These are phyloP conservation scores for Microsporum ferrugineum DNA, from an alignment of 2,329 filamentous ascomycete genomes.

Conservation along the genomic window DNA sequence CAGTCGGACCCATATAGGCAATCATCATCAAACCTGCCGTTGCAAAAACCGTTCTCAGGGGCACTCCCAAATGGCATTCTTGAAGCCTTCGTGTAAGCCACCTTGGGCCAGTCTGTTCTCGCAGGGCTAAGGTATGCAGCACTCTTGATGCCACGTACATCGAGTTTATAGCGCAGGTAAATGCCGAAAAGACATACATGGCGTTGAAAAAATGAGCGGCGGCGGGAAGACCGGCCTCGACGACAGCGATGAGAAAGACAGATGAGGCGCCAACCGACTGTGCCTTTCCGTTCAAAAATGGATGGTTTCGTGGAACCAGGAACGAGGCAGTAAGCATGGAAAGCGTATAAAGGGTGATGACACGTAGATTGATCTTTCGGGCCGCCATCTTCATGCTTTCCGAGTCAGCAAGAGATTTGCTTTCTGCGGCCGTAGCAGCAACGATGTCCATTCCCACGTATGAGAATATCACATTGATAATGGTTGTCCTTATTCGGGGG, in stretches of 20 bases:
- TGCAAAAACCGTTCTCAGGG: slow-evolving; percentile 31
- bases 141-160: slow-evolving; percentile 35
- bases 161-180: slow-evolving; percentile 33
- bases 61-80: slow-evolving; percentile 30
- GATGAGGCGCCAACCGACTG: slow-evolving; percentile 28
- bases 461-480: slow-evolving; percentile 34
- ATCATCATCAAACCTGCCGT: slow-evolving; percentile 31
- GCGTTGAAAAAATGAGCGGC: slow-evolving; percentile 36
- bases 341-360: slow-evolving; percentile 36
- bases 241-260: slow-evolving; percentile 33
- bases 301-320: slow-evolving; percentile 34
- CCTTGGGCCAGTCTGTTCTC: slow-evolving; percentile 31
- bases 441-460: slow-evolving; percentile 37
- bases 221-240: slow-evolving; percentile 28
- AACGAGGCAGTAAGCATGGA: slow-evolving; percentile 33
- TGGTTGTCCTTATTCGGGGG: slow-evolving; percentile 29
- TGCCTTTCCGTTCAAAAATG: slow-evolving; percentile 31
- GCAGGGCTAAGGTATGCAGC: slow-evolving; percentile 33
- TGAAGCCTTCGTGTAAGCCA: slow-evolving; percentile 31
- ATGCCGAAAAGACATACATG: slow-evolving; percentile 37
- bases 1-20: slow-evolving; percentile 31
- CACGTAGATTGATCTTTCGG: slow-evolving; percentile 33
- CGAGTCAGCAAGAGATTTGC: slow-evolving; percentile 30
- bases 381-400: slow-evolving; percentile 38
- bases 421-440: slow-evolving; percentile 36